A percentile compares a stretch with the other conserved stretches of the same genome.
Evolutionary conservation across 306 rosid genomes (phyloP).

Genomic region (Trifolium pratense): DNA sequence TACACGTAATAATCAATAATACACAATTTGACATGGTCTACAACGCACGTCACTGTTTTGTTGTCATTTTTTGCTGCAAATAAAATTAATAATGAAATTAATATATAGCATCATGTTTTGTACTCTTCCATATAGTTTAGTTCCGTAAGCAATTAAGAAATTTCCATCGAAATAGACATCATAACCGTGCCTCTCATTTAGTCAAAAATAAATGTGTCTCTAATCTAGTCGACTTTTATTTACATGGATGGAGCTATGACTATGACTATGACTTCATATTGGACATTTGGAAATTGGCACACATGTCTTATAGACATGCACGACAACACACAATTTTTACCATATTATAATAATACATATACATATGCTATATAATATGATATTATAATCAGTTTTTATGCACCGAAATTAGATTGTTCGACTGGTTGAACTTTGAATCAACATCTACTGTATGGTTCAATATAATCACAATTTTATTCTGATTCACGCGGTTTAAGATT

Average conservation of each 20-base stretch:
- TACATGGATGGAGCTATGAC: too few relatives aligned
- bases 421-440: neutral
- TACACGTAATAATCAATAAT: too few relatives aligned
- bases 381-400: neutral
- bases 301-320: neutral
- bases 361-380: neutral
- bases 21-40: too few relatives aligned
- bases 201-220: neutral
- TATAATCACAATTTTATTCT: neutral
- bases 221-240: conserved; percentile 29
- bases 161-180: conserved; percentile 38
- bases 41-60: neutral
- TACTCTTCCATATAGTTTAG: neutral
- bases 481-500: neutral
- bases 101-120: conserved; percentile 11
- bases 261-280: conserved; percentile 21
- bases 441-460: neutral
- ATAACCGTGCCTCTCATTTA: conserved; percentile 32
- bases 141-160: conserved; percentile 36
- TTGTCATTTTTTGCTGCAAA: conserved; percentile 3
- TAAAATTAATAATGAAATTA: conserved; percentile 26
- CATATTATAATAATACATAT: neutral
- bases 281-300: conserved; percentile 46
- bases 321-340: neutral
- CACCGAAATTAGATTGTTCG: neutral